Percentiles rank a stretch among this genome's conserved stretches.
phyloP scores from a whole-genome alignment of 371 early-diverging fungal genomes.

The Mortierella sp. region DNA sequence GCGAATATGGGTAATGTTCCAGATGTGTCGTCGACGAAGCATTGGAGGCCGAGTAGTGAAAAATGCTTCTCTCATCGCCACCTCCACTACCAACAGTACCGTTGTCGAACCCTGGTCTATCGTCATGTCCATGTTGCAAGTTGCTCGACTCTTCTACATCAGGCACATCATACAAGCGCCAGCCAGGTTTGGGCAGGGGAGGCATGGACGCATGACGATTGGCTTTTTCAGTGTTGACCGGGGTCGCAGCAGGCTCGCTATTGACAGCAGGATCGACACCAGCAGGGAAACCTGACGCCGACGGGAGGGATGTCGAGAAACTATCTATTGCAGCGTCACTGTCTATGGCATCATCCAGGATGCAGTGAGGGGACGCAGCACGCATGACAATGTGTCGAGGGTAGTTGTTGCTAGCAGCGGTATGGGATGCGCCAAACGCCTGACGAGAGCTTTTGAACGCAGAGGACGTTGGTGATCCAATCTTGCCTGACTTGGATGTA shows the following conservation, averaged over 20 bases:
- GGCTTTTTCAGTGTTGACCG: conserved; percentile 21
- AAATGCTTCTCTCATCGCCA: conserved; percentile 15
- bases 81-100: neutral
- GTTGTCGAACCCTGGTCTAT: neutral
- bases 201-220: conserved; percentile 55
- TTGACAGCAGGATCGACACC: conserved; percentile 21
- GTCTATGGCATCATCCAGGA: conserved; percentile 15
- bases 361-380: conserved; percentile 29
- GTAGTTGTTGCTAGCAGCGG: conserved; percentile 12
- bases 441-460: neutral
- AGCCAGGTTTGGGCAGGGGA: conserved; percentile 36
- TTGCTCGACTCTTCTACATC: conserved; percentile 27
- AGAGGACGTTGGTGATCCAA: neutral
- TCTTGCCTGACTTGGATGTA: neutral
- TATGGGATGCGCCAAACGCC: conserved; percentile 2
- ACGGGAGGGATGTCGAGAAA: conserved; percentile 43
- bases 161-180: conserved; percentile 41
- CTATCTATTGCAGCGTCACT: neutral
- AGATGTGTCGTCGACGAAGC: conserved; percentile 50
- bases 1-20: conserved; percentile 20
- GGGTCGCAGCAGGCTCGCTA: neutral
- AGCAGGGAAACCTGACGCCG: conserved; percentile 26
- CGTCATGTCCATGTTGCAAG: conserved; percentile 12
- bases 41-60: conserved; percentile 48
- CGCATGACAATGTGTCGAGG: conserved; percentile 42